These are phyloP conservation scores for Colletotrichum tofieldiae DNA, from an alignment of 2,329 filamentous ascomycete genomes.

Conservation along the genomic window DNA sequence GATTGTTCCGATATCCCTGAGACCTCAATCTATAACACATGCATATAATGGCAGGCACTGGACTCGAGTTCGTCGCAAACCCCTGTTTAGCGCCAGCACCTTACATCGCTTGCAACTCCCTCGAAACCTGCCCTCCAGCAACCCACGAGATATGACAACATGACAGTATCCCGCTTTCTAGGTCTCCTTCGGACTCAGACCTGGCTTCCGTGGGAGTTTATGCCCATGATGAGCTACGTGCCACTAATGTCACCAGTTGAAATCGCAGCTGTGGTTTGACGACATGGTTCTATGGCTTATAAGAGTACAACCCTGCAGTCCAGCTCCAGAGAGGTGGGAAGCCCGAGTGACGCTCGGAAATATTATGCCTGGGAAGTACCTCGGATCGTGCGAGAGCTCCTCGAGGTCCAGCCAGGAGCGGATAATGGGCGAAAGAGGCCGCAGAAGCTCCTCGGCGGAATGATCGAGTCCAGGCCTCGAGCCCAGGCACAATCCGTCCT, in stretches of 20 bases:
- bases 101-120: slow-evolving; percentile 23
- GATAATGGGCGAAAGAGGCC: neutral
- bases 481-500: neutral
- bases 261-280: neutral
- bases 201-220: neutral
- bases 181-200: neutral
- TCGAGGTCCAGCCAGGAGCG: neutral
- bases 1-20: slow-evolving; percentile 45
- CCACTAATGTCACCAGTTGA: neutral
- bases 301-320: neutral
- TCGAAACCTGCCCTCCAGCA: slow-evolving; percentile 15
- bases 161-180: neutral
- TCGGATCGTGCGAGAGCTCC: neutral
- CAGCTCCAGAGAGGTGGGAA: neutral
- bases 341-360: neutral
- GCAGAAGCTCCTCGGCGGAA: neutral
- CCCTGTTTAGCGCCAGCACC: slow-evolving; percentile 42
- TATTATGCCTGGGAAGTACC: neutral
- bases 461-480: neutral
- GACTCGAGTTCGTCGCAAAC: slow-evolving; percentile 33
- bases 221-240: neutral
- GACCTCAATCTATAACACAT: slow-evolving; percentile 45
- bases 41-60: slow-evolving; percentile 44
- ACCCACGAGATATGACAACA: neutral
- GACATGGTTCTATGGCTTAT: neutral